Percentiles rank a stretch among this genome's conserved stretches.
These are phyloP conservation scores for Rhynchospora pubera DNA, from an alignment of 176 grass and related monocot genomes.

Conservation along the genomic window DNA sequence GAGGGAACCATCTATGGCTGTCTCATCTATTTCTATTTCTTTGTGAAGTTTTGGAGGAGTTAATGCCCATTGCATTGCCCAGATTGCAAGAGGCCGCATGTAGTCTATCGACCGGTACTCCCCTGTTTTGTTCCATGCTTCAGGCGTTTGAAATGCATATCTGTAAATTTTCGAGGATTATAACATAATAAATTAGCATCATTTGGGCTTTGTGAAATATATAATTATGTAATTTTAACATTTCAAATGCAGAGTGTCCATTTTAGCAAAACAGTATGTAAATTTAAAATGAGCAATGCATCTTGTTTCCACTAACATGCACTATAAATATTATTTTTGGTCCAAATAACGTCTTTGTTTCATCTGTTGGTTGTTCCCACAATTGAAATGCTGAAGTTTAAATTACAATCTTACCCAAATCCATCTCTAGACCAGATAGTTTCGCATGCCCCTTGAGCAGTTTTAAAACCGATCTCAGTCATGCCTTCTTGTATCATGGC, in stretches of 20 bases:
- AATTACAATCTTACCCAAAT: conserved; percentile 39
- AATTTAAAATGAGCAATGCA: neutral
- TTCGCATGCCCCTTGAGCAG: conserved; percentile 68
- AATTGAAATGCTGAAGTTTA: neutral
- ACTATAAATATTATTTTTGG: no score
- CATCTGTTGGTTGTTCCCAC: neutral
- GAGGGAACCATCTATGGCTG: neutral
- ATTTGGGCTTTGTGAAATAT: neutral
- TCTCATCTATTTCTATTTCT: neutral
- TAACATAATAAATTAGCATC: neutral
- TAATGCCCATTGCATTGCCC: conserved; percentile 90
- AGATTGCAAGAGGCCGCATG: conserved; percentile 73
- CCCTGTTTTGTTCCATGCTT: conserved; percentile 58
- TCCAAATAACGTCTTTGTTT: neutral
- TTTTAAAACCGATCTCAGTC: conserved; percentile 54
- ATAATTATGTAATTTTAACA: neutral
- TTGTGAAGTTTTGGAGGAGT: conserved; percentile 42
- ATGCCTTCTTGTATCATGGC: conserved; percentile 87
- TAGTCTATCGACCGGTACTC: conserved; percentile 68
- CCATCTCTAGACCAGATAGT: conserved; percentile 56
- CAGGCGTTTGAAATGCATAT: conserved; percentile 82
- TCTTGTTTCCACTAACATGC: neutral
- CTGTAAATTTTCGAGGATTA: conserved; percentile 17
- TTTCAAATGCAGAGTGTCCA: neutral
- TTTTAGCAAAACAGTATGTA: neutral